phyloP scores from a whole-genome alignment of 805 yeast species.

The Metschnikowia aberdeeniae region DNA sequence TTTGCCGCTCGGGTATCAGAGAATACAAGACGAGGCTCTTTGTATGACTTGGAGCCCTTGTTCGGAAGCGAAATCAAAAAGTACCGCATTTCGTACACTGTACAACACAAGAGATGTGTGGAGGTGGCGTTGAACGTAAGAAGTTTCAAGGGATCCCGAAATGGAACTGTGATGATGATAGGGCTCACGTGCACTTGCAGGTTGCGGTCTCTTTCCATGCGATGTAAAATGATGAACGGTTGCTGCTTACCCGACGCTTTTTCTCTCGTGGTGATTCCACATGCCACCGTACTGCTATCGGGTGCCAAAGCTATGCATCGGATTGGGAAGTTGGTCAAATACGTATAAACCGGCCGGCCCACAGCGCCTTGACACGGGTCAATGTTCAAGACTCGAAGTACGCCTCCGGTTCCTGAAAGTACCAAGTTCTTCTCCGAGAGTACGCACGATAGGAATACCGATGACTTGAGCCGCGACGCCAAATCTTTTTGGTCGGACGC shows the following conservation, averaged over 20 bases:
- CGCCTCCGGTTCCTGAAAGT: conserved; percentile 70
- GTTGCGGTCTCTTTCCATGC: conserved; percentile 15
- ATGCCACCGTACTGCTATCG: conserved; percentile 61
- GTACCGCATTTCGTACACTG: conserved; percentile 74
- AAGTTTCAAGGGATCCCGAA: conserved; percentile 77
- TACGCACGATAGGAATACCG: conserved; percentile 61
- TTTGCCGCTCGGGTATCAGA: conserved; percentile 21
- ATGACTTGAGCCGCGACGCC: conserved; percentile 36
- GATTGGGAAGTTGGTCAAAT: conserved; percentile 69
- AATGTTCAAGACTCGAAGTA: conserved; percentile 61
- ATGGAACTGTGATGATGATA: conserved; percentile 75
- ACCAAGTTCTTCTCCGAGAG: conserved; percentile 58
- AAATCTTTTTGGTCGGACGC: conserved; percentile 21
- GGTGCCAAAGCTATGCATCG: conserved; percentile 72
- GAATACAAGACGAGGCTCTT: conserved; percentile 39
- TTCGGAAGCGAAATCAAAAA: conserved; percentile 64
- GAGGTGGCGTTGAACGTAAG: conserved; percentile 72
- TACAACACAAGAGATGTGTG: conserved; percentile 67
- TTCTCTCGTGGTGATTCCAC: conserved; percentile 81
- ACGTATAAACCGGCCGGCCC: conserved; percentile 67
- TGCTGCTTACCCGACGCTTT: conserved; percentile 65
- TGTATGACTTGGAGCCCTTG: conserved; percentile 40
- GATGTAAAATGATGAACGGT: conserved; percentile 66
- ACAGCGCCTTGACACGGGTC: conserved; percentile 14
- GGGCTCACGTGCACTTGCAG: conserved; percentile 43